These are phyloP conservation scores for Venturia carpophila DNA, from an alignment of 2,329 filamentous ascomycete species.

Conservation along the genomic window DNA sequence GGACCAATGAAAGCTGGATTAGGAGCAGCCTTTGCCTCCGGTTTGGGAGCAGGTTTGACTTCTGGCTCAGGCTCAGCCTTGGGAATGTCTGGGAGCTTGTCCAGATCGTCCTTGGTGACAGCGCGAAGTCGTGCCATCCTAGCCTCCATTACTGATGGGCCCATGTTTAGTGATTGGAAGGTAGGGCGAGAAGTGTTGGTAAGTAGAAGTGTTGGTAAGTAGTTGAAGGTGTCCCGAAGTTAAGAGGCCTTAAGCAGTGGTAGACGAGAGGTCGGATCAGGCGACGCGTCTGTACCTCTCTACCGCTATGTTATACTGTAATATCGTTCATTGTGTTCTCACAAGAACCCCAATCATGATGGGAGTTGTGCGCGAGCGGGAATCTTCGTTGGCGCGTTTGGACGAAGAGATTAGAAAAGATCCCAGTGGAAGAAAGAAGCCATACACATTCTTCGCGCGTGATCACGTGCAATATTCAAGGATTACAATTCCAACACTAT, in stretches of 20 bases:
- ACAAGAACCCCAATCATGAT: not conserved
- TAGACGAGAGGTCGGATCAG: not conserved
- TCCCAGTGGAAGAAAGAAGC: not conserved
- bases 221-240: not conserved
- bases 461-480: not conserved
- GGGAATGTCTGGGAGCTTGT: constrained; percentile 15
- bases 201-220: not conserved
- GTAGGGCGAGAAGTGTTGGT: not conserved
- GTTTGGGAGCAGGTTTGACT: not conserved
- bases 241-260: not conserved
- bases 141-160: constrained; percentile 8
- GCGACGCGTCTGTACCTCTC: not conserved
- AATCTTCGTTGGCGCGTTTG: not conserved
- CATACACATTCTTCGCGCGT: not conserved
- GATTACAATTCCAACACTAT: not conserved
- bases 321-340: not conserved
- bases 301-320: not conserved
- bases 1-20: not conserved
- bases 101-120: constrained; percentile 8
- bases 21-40: not conserved
- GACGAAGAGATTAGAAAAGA: not conserved
- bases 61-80: not conserved
- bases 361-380: not conserved
- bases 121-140: constrained; percentile 7
- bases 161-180: not conserved